phyloP scores from a whole-genome alignment of 192 early-diverging fungal species.

The Linnemannia zychae region DNA sequence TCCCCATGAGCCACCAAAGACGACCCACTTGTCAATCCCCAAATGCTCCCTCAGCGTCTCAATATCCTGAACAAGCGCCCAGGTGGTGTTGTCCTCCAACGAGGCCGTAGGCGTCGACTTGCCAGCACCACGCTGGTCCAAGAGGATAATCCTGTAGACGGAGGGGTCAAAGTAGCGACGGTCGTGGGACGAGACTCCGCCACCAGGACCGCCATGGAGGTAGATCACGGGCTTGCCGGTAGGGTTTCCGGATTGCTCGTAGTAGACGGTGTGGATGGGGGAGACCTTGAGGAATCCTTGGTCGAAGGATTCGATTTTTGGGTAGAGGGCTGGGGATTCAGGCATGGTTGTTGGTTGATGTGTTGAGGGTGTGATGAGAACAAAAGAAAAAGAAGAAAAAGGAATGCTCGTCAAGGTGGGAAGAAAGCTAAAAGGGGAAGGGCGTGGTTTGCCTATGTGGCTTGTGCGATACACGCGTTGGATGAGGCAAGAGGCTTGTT shows the following conservation, averaged over 20 bases:
- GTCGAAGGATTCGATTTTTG: slow-evolving; percentile 66
- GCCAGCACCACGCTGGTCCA: slow-evolving; percentile 78
- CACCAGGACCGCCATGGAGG: slow-evolving; percentile 72
- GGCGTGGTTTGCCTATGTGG: not conserved
- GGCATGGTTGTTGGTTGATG: slow-evolving; percentile 30
- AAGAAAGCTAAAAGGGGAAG: not conserved
- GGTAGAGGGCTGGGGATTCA: slow-evolving; percentile 47
- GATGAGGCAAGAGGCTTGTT: not conserved
- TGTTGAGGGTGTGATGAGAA: not conserved
- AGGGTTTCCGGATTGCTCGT: slow-evolving; percentile 75
- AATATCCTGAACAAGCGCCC: slow-evolving; percentile 74
- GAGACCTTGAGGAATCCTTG: slow-evolving; percentile 69
- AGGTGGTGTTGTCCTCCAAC: slow-evolving; percentile 77
- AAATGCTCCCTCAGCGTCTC: slow-evolving; percentile 73
- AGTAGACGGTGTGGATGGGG: slow-evolving; percentile 70
- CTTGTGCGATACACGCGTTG: not conserved
- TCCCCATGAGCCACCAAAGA: slow-evolving; percentile 84
- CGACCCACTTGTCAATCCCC: slow-evolving; percentile 78
- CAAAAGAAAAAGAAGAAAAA: not conserved
- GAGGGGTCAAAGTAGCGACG: slow-evolving; percentile 66
- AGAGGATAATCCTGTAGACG: slow-evolving; percentile 73
- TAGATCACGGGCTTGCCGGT: slow-evolving; percentile 66
- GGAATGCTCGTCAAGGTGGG: not conserved
- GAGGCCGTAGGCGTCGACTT: slow-evolving; percentile 75
- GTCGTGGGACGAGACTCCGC: slow-evolving; percentile 66